Percentiles rank a stretch among this genome's conserved stretches.
phyloP scores from a whole-genome alignment of 192 early-diverging fungal species.

The Jimgerdemannia flammicorona region DNA sequence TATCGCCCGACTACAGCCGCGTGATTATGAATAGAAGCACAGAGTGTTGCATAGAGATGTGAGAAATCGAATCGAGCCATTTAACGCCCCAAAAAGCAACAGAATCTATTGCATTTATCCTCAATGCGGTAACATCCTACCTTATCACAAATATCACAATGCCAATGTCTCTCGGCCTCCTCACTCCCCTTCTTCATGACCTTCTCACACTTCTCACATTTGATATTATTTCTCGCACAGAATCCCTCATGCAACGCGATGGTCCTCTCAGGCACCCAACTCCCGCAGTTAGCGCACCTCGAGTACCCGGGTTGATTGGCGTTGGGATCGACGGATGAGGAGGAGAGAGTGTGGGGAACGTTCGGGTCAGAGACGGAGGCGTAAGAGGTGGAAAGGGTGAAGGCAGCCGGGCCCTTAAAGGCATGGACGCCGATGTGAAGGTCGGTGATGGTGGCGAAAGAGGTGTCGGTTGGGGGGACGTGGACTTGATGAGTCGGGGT shows the following conservation, averaged over 20 bases:
- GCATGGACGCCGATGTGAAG: constrained; percentile 43
- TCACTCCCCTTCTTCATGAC: constrained; percentile 60
- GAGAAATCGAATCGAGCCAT: not conserved
- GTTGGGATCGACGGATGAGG: constrained; percentile 13
- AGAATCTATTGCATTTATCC: not conserved
- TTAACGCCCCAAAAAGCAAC: not conserved
- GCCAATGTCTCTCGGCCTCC: constrained; percentile 74
- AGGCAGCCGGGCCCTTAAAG: constrained; percentile 4
- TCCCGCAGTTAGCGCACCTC: constrained; percentile 70
- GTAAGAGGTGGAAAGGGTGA: constrained; percentile 1
- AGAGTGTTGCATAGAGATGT: not conserved
- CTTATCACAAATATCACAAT: constrained; percentile 69
- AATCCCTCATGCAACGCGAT: constrained; percentile 70
- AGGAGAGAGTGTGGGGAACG: constrained; percentile 1
- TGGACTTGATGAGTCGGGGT: constrained; percentile 15
- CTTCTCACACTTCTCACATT: constrained; percentile 59
- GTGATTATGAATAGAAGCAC: constrained; percentile 15
- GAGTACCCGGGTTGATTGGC: constrained; percentile 17
- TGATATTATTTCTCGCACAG: constrained; percentile 76
- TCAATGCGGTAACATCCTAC: constrained; percentile 7
- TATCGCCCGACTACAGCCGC: constrained; percentile 13
- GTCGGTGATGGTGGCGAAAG: constrained; percentile 27
- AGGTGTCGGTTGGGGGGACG: constrained; percentile 26
- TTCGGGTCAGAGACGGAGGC: constrained; percentile 1
- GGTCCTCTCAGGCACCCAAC: constrained; percentile 57